Conservation (phyloP, 805 yeast species). For the Saccharomycopsis olivae region DNA sequence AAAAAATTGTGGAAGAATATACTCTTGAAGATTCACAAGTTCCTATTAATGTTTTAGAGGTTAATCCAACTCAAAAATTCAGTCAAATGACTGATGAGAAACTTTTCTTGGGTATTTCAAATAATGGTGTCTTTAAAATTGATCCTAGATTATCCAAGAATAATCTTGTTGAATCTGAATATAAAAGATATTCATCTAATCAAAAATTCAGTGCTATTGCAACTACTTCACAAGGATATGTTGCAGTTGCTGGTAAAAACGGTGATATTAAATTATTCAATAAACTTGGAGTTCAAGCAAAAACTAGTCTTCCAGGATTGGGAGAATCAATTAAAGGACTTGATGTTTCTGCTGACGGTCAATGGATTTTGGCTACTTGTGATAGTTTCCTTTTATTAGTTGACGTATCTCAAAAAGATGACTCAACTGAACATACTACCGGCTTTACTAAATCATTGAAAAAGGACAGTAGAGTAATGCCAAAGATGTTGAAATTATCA, state of each 20-base stretch:
- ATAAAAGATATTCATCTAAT: conserved; percentile 44
- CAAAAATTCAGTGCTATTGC: conserved; percentile 48
- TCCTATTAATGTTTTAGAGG: conserved; percentile 38
- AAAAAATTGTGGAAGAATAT: conserved; percentile 85
- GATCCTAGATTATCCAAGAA: conserved; percentile 64
- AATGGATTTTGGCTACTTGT: conserved; percentile 76
- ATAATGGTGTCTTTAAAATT: conserved; percentile 55
- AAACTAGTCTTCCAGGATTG: conserved; percentile 68
- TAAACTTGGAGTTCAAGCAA: conserved; percentile 63
- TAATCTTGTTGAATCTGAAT: conserved; percentile 49
- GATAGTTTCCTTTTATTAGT: conserved; percentile 57
- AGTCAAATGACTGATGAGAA: conserved; percentile 66
- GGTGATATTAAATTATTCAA: conserved; percentile 76
- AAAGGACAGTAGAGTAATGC: conserved; percentile 54
- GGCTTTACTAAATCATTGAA: conserved; percentile 63
- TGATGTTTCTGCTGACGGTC: conserved; percentile 70
- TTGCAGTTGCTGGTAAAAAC: conserved; percentile 64
- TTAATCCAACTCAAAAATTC: conserved; percentile 64
- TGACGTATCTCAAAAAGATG: conserved; percentile 53
- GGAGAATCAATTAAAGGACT: conserved; percentile 65
- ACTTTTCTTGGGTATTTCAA: conserved; percentile 61
- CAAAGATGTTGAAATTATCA: conserved; percentile 52
- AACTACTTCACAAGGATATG: conserved; percentile 61
- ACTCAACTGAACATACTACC: conserved; percentile 44
- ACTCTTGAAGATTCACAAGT: conserved; percentile 33